Evolutionary conservation across 1,139 yeast species (phyloP).

Genomic region (Debaryomyces nepalensis): DNA sequence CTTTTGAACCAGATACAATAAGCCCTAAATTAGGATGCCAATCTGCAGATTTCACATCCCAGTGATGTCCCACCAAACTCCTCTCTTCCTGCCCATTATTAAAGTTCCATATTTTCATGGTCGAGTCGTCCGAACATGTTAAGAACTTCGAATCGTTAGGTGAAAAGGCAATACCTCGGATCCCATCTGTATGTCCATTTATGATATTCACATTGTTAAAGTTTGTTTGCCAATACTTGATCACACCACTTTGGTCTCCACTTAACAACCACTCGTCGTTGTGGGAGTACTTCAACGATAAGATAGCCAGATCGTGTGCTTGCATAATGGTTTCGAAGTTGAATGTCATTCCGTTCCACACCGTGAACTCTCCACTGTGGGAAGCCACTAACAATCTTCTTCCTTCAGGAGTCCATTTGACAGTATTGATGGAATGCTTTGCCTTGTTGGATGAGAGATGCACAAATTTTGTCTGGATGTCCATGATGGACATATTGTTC

Average conservation of each 20-base stretch:
- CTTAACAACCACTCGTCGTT: constrained; percentile 93
- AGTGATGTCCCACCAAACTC: constrained; percentile 86
- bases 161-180: constrained; percentile 85
- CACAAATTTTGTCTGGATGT: constrained; percentile 79
- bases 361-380: constrained; percentile 92
- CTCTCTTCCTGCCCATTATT: constrained; percentile 87
- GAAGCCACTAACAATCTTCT: constrained; percentile 87
- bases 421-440: constrained; percentile 87
- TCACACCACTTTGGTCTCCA: constrained; percentile 89
- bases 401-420: constrained; percentile 97
- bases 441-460: constrained; percentile 92
- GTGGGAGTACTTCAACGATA: constrained; percentile 80
- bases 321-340: constrained; percentile 98
- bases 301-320: constrained; percentile 92
- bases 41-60: constrained; percentile 98
- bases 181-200: constrained; percentile 78
- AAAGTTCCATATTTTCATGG: constrained; percentile 91
- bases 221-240: constrained; percentile 98
- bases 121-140: constrained; percentile 90
- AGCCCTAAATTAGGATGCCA: constrained; percentile 94
- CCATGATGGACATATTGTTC: constrained; percentile 53
- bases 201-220: constrained; percentile 92
- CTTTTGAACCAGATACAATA: constrained; percentile 88
- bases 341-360: constrained; percentile 96
- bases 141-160: constrained; percentile 91